These are phyloP conservation scores for Thelonectria blattea DNA, from an alignment of 2,329 filamentous ascomycete species.

Conservation along the genomic window DNA sequence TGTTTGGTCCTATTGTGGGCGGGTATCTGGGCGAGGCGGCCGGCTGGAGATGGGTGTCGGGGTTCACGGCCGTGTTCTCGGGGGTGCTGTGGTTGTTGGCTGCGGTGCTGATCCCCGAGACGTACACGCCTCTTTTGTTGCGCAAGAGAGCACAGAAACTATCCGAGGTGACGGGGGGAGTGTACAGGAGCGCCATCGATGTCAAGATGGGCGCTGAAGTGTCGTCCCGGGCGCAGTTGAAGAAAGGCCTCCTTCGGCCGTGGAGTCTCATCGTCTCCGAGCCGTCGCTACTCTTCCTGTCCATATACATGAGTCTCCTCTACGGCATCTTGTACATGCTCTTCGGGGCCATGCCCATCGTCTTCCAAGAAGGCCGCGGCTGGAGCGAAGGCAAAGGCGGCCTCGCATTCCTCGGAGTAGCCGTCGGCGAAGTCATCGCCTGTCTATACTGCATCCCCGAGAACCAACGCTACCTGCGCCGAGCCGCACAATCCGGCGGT, in stretches of 20 bases:
- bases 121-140: constrained; percentile 79
- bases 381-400: constrained; percentile 30
- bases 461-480: constrained; percentile 23
- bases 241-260: constrained; percentile 74
- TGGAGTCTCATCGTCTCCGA: constrained; percentile 75
- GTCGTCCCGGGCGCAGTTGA: constrained; percentile 50
- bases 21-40: constrained; percentile 71
- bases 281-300: constrained; percentile 79
- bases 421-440: constrained; percentile 24
- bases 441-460: constrained; percentile 26
- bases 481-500: constrained; percentile 19
- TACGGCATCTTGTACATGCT: constrained; percentile 76
- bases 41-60: constrained; percentile 83
- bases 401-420: constrained; percentile 30
- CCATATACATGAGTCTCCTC: constrained; percentile 80
- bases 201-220: constrained; percentile 8
- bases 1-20: constrained; percentile 59
- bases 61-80: constrained; percentile 75
- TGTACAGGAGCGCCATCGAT: constrained; percentile 21
- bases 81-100: constrained; percentile 72
- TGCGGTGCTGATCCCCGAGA: constrained; percentile 82
- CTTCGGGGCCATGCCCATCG: constrained; percentile 68
- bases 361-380: constrained; percentile 62
- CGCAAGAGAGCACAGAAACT: constrained; percentile 26
- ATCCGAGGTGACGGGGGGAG: constrained; percentile 26